Evolutionary conservation across 2,329 filamentous ascomycete genomes (phyloP), one percentile per base, ranked within the genome.

Genomic region (Penicillium sp.): DNA sequence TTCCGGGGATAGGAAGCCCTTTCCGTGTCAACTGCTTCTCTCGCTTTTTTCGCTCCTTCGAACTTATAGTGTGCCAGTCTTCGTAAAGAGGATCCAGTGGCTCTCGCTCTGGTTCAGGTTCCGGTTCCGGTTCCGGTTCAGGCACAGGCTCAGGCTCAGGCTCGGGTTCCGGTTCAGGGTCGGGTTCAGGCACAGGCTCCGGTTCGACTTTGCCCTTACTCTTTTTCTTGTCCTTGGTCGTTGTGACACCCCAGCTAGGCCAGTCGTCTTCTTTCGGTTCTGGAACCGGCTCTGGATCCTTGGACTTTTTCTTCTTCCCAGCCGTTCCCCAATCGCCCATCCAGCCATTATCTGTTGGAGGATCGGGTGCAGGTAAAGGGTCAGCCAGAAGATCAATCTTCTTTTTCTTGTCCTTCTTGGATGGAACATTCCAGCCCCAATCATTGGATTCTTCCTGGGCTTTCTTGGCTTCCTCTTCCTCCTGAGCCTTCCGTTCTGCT

Each of bases 31-130:
- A 27, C 27, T 61, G 59, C 51, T 67, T 69, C 46, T 76, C 73
- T 51, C 75, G 74, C 59, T 75, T 76, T 64, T 80, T 79, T 49
- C 77, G 77, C 6, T 79, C 74, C 51, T 77, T 77, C 2, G 73
- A 71, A 22, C 67, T 69, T 53, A 73, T 63, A 12, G 54, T 64
- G 14, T 61, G 59, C 70, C 72, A 77, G 6, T 62, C 59, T 12
- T 73, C 69, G 40, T 73, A 71, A 4, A 71, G 59, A 44, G 75
- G 71, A 35, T 75, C 73, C 27, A 58, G 53, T 0, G 65, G 59
- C 20, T 62, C 64, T 2, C 65, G 65, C 18, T 68, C 59, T 0
- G 63, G 60, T 15, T 62, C 58, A 0, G 62, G 62, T 3, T 65
- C 64, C 1, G 52, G 55, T 18, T 63, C 59, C 1, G 72, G 65